phyloP scores from a whole-genome alignment of 2,329 filamentous ascomycete genomes.

The Blastomyces emzantsi region DNA sequence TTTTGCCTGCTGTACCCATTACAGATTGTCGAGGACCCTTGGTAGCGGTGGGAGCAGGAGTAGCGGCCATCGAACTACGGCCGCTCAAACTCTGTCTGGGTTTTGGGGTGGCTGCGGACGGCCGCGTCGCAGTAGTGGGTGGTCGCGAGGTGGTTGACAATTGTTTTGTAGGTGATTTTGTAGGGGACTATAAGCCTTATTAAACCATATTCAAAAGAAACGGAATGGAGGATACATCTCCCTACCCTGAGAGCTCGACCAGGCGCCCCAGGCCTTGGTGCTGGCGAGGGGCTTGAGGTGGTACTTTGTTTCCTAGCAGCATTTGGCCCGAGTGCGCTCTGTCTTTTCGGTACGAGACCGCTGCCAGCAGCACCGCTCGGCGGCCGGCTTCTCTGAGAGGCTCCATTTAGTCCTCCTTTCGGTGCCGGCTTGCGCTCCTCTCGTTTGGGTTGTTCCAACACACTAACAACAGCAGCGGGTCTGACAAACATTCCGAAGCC shows the following conservation, averaged over 20 bases:
- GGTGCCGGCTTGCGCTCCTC: conserved; percentile 16
- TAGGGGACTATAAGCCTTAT: conserved; percentile 53
- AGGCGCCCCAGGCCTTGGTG: conserved; percentile 42
- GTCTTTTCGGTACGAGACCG: conserved; percentile 31
- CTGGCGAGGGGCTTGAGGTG: conserved; percentile 64
- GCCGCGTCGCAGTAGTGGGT: conserved; percentile 43
- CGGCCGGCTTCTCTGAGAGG: conserved; percentile 31
- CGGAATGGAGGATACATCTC: conserved; percentile 13
- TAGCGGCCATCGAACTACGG: conserved; percentile 60
- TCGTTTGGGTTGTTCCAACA: conserved; percentile 31
- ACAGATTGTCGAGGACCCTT: conserved; percentile 35
- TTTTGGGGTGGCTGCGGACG: conserved; percentile 38
- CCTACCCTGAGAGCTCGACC: conserved; percentile 32
- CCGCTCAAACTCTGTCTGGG: conserved; percentile 48
- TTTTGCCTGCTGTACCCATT: conserved; percentile 25
- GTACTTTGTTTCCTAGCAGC: conserved; percentile 57
- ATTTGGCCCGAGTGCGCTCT: conserved; percentile 43
- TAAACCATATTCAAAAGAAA: not conserved
- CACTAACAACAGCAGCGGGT: conserved; percentile 55
- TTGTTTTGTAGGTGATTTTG: conserved; percentile 72
- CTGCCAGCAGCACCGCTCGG: conserved; percentile 31
- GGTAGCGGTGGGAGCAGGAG: conserved; percentile 31
- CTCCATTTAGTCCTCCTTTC: conserved; percentile 24
- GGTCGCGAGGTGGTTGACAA: conserved; percentile 42
- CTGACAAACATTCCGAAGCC: conserved; percentile 79